Conservation (phyloP, 208 protist genomes). For the Acanthamoeba healyi region DNA sequence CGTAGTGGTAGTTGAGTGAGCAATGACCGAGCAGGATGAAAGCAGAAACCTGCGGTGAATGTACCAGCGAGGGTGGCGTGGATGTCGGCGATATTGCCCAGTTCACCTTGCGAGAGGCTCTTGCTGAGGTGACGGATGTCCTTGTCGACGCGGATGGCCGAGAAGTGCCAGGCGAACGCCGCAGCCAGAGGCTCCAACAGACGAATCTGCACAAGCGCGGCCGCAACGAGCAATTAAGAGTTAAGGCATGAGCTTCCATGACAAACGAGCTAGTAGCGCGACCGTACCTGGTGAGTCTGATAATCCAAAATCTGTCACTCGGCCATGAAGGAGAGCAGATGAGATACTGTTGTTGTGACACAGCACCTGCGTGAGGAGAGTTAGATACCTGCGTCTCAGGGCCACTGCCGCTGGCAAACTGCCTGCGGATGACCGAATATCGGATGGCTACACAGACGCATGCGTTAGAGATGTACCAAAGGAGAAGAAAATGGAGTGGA, state of each 20-base stretch:
- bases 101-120: slow-evolving; percentile 22
- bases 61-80: slow-evolving; percentile 19
- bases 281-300: slow-evolving; percentile 69
- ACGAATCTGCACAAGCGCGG: background rate
- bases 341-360: too few species aligned
- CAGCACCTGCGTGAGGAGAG: too few species aligned
- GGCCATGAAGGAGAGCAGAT: too few species aligned
- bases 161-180: background rate
- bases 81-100: slow-evolving; percentile 33
- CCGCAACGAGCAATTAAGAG: background rate
- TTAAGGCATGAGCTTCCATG: background rate
- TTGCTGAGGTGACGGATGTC: background rate
- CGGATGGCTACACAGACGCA: slow-evolving; percentile 74
- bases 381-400: slow-evolving; percentile 65
- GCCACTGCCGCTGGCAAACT: slow-evolving; percentile 58
- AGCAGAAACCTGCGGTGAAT: background rate
- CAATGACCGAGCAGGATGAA: too few species aligned
- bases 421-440: slow-evolving; percentile 81
- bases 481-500: background rate
- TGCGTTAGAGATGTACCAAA: too few species aligned
- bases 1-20: too few species aligned
- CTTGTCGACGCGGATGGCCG: background rate
- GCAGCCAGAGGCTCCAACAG: slow-evolving; percentile 64
- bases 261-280: too few species aligned
- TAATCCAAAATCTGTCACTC: slow-evolving; percentile 78